These are phyloP conservation scores for Globisporangium solare DNA, from an alignment of 352 stramenopile genomes.

Conservation along the genomic window DNA sequence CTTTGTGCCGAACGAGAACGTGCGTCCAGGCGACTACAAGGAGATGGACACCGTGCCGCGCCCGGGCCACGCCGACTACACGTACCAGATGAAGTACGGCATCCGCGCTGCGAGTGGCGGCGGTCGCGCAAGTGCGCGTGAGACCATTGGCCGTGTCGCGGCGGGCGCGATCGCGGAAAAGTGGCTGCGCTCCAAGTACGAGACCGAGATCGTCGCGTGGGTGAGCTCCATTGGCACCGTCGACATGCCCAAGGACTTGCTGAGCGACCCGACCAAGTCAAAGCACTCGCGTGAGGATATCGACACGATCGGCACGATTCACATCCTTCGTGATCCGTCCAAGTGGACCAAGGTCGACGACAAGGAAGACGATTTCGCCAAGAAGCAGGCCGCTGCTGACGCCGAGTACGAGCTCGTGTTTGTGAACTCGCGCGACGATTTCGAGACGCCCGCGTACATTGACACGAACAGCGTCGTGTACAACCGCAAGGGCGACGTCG, in stretches of 20 bases:
- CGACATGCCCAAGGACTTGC: conserved; percentile 70
- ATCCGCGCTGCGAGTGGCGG: conserved; percentile 95
- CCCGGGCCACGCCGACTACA: conserved; percentile 97
- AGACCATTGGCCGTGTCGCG: conserved; percentile 98
- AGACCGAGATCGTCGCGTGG: conserved; percentile 87
- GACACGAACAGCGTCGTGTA: conserved; percentile 91
- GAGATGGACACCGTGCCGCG: conserved; percentile 92
- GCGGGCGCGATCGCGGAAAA: conserved; percentile 96
- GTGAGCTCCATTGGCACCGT: conserved; percentile 85
- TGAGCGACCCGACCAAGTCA: conserved; percentile 61
- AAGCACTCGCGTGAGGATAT: conserved; percentile 83
- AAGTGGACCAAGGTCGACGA: conserved; percentile 51
- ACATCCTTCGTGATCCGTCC: conserved; percentile 67
- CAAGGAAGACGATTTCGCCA: conserved; percentile 22
- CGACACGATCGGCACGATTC: conserved; percentile 74
- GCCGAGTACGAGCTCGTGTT: conserved; percentile 73
- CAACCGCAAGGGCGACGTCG: conserved; percentile 70
- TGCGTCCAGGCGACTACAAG: conserved; percentile 95
- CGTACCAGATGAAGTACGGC: conserved; percentile 99
- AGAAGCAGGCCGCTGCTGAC: conserved; percentile 58
- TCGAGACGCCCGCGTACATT: conserved; percentile 84
- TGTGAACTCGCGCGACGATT: conserved; percentile 46
- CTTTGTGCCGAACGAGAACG: conserved; percentile 97
- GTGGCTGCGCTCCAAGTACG: conserved; percentile 91
- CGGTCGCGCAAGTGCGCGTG: conserved; percentile 92